A percentile compares a stretch with the other conserved stretches of the same genome.
These are phyloP conservation scores for Microsporum canis DNA, from an alignment of 2,329 filamentous ascomycete species.

Conservation along the genomic window DNA sequence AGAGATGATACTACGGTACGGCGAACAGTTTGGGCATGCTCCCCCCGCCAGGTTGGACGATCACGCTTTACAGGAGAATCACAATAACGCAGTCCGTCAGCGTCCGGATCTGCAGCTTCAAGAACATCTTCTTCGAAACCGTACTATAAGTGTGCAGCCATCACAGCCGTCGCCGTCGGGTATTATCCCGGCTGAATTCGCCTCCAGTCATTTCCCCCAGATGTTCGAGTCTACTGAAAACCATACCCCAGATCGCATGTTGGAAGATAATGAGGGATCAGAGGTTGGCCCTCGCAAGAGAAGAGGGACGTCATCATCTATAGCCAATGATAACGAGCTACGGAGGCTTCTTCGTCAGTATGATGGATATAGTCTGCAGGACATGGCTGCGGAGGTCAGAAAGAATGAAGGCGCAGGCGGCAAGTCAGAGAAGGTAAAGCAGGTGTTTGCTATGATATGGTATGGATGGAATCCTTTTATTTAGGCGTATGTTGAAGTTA, in stretches of 20 bases:
- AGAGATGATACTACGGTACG: constrained; percentile 37
- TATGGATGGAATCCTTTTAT: constrained; percentile 20
- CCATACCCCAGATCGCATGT: constrained; percentile 30
- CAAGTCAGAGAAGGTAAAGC: constrained; percentile 42
- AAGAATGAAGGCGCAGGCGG: constrained; percentile 40
- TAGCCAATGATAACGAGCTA: constrained; percentile 40
- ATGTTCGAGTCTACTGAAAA: constrained; percentile 35
- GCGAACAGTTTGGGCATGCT: constrained; percentile 33
- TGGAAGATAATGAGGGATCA: constrained; percentile 34
- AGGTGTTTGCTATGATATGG: constrained; percentile 44
- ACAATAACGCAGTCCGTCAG: constrained; percentile 26
- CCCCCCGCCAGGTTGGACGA: constrained; percentile 27
- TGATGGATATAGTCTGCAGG: constrained; percentile 34
- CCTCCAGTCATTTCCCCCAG: constrained; percentile 28
- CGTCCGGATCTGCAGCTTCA: constrained; percentile 28
- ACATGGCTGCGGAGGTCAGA: constrained; percentile 40
- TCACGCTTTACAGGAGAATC: constrained; percentile 28
- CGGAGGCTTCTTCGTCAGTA: constrained; percentile 38
- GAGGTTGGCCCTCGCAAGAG: constrained; percentile 35
- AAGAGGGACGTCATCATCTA: constrained; percentile 37
- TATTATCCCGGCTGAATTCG: constrained; percentile 21
- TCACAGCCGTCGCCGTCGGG: constrained; percentile 28
- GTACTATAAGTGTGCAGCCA: constrained; percentile 17
- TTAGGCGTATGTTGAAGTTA: not conserved
- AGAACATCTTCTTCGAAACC: constrained; percentile 25